phyloP scores from a whole-genome alignment of 495 filamentous ascomycete genomes.

The Beverwykella pulmonaria region DNA sequence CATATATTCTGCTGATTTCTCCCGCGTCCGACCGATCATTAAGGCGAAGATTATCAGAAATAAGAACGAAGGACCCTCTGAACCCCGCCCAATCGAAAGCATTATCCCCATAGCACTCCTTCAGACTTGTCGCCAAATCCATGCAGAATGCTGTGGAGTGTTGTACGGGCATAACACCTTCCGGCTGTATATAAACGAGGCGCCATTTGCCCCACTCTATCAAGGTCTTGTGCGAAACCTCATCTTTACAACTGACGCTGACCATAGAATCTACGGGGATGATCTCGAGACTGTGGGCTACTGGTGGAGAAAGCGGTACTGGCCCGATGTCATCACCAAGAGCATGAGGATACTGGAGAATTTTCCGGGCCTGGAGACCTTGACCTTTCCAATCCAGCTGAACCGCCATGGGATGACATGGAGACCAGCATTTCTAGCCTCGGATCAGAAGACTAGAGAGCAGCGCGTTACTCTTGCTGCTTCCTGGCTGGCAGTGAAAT shows the following conservation, averaged over 20 bases:
- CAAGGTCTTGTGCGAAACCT: slow-evolving; percentile 5
- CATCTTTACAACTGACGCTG: slow-evolving; percentile 15
- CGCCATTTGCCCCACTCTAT: slow-evolving; percentile 13
- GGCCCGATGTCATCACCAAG: slow-evolving; percentile 16
- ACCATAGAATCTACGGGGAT: slow-evolving; percentile 12
- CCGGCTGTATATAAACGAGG: slow-evolving; percentile 9
- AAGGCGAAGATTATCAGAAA: slow-evolving; percentile 12
- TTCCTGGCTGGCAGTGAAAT: slow-evolving; percentile 13
- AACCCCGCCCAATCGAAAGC: neutral
- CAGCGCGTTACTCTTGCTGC: slow-evolving; percentile 17
- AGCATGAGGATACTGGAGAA: slow-evolving; percentile 5
- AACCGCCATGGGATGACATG: slow-evolving; percentile 6
- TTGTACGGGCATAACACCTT: slow-evolving; percentile 43
- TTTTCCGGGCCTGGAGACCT: slow-evolving; percentile 12
- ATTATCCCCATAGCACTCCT: slow-evolving; percentile 27
- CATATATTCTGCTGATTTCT: slow-evolving; percentile 10
- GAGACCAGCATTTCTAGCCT: slow-evolving; percentile 70
- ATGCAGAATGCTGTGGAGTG: slow-evolving; percentile 37
- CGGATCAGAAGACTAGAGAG: slow-evolving; percentile 76
- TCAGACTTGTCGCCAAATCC: slow-evolving; percentile 35
- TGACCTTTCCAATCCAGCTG: slow-evolving; percentile 23
- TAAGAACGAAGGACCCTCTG: slow-evolving; percentile 10
- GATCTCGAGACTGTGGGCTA: slow-evolving; percentile 11
- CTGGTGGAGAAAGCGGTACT: slow-evolving; percentile 22
- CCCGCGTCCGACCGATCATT: neutral